Conservation (phyloP, 2,329 filamentous ascomycete species). For the Pseudopithomyces chartarum region DNA sequence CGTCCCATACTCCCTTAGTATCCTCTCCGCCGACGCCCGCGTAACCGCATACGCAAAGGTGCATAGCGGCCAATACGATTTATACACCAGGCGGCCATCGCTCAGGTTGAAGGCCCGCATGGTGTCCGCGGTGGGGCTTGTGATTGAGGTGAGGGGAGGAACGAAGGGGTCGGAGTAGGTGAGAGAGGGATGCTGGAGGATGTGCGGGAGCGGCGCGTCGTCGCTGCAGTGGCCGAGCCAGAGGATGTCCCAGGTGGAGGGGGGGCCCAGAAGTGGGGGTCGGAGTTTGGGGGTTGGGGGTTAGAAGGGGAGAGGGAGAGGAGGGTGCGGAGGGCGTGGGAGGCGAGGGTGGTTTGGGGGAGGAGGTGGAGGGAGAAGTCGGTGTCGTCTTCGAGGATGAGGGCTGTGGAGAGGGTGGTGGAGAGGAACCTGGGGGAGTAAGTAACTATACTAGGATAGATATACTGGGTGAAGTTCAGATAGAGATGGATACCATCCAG, state of each 20-base stretch:
- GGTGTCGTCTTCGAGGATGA: constrained; percentile 49
- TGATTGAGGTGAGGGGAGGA: constrained; percentile 23
- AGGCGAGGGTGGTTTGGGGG: constrained; percentile 3
- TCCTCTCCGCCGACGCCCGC: constrained; percentile 30
- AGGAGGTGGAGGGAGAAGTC: constrained; percentile 48
- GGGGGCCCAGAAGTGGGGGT: constrained; percentile 5
- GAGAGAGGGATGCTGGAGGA: not conserved
- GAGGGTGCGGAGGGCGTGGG: constrained; percentile 6
- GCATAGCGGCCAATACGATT: constrained; percentile 12
- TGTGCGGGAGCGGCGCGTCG: constrained; percentile 17
- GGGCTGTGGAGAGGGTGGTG: constrained; percentile 35
- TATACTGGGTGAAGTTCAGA: too few relatives aligned
- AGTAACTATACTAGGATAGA: too few relatives aligned
- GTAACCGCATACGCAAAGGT: constrained; percentile 15
- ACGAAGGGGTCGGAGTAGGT: constrained; percentile 32
- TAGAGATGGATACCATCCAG: too few relatives aligned
- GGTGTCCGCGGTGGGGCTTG: constrained; percentile 19
- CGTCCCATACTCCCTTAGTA: constrained; percentile 28
- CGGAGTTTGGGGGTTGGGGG: constrained; percentile 4
- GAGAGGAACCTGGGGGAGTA: constrained; percentile 36
- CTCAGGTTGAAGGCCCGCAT: constrained; percentile 4
- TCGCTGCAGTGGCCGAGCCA: constrained; percentile 43
- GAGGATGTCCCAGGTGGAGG: constrained; percentile 38
- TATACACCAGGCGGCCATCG: not conserved
- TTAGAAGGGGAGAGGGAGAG: constrained; percentile 1